Base-by-base conservation (phyloP, 108 stramenopile species). In the Cyclotella cryptica region DNA sequence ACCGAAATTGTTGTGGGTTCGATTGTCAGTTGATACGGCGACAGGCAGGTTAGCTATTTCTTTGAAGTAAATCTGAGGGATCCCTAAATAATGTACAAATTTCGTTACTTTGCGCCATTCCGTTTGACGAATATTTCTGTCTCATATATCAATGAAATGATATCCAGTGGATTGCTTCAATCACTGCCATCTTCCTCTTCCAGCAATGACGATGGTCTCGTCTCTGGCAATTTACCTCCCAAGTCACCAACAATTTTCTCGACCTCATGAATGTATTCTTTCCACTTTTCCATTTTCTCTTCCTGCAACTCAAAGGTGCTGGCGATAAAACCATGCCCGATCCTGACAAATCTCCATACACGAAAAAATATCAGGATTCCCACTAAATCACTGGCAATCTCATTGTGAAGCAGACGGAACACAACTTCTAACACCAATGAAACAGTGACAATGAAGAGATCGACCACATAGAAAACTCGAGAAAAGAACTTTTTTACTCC, bases 341-440 rank as follows among this genome's bases (percentile, higher is more conserved):
- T 84, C 17, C 78, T 65, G 8, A 84, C 79, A 63, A 84, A 84
- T 12, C 83, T 74, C 83, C 83, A 84, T 8, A 79, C 15, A 61
- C 83, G 72, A 62, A 79, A 71, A 26, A 84, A 18, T 15, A 84
- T 63, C 12, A 84, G 78, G 10, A 84, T 30, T 2, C 65, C 78
- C 3, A 59, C 57, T 10, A 68, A 43, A 28, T 61, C 78, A 35
- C 46, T 53, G 11, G 72, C 29, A 7, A 51, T 59, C 14, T 71
- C 69, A 15, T 69, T 26, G 24, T 72, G 22, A 18, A 66, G 24
- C 14, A 46, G 8, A 28, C 35, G 35, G 66, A 79, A 79, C 28
- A 63, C 6, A 28, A 84, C 24, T 67, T 84, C 83, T 3, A 84
- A 41, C 0, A 35, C 49, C 46, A 84, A 46, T 26, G 74, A 75